phyloP scores from a whole-genome alignment of 495 filamentous ascomycete species.

The Penicillium tannophilum region DNA sequence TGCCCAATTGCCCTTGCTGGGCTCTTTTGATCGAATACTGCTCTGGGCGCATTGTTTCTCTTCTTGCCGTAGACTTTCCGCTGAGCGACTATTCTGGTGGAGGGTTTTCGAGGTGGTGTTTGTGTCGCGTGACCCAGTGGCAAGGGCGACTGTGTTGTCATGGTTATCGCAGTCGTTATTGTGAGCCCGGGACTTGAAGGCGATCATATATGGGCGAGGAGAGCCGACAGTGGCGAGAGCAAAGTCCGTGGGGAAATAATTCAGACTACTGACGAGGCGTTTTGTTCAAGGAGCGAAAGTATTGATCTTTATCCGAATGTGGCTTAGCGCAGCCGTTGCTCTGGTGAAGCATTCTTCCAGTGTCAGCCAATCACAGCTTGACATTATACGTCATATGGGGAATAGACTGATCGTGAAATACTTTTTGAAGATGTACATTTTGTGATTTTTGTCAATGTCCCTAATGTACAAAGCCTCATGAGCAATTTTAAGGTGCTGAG shows the following conservation, averaged over 20 bases:
- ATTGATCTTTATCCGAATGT: conserved; percentile 34
- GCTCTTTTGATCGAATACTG: conserved; percentile 45
- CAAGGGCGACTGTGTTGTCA: conserved; percentile 13
- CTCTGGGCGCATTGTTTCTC: conserved; percentile 40
- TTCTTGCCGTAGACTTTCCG: conserved; percentile 48
- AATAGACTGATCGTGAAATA: too few species aligned
- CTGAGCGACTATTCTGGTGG: conserved; percentile 28
- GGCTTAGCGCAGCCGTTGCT: conserved; percentile 32
- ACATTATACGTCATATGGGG: neutral
- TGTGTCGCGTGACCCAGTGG: conserved; percentile 24
- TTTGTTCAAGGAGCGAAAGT: conserved; percentile 4
- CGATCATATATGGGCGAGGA: neutral
- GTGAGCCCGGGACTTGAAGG: neutral
- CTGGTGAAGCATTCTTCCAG: conserved; percentile 15
- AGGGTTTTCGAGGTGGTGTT: conserved; percentile 21
- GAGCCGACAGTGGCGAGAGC: neutral
- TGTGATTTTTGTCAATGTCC: too few species aligned
- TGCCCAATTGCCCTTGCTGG: conserved; percentile 20
- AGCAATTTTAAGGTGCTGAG: too few species aligned
- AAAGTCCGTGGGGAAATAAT: neutral
- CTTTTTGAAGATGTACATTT: too few species aligned
- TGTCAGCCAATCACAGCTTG: conserved; percentile 18
- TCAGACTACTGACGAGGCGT: neutral
- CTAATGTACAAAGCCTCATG: too few species aligned
- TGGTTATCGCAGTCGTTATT: neutral